Base-by-base conservation (phyloP, 1,284 basidiomycete genomes). In the Cryptococcus jaspeensis region DNA sequence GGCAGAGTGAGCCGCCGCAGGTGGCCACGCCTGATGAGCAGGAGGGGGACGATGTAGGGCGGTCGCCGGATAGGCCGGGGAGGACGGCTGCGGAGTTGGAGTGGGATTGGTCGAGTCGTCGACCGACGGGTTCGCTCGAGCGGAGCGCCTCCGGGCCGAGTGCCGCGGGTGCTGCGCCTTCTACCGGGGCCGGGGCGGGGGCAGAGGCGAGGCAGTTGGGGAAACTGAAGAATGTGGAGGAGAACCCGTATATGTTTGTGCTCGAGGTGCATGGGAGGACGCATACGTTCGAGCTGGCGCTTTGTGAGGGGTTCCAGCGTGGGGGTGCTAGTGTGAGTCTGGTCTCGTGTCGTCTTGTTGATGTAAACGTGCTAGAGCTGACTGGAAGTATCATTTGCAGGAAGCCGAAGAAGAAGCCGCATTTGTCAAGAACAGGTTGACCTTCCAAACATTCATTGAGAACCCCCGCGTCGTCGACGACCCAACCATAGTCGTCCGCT, bases 251-350 rank as follows among this genome's bases (percentile, higher is more conserved):
- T 58, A 70, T 76, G 42, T 82, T 82, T 60, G 71, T 77, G 23
- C 66, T 84, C 9, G 73, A 79, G 46, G 74, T 78, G 22, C 70
- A 76, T 11, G 66, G 67, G 7, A 52, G 58, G 12, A 63, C 69
- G 12, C 80, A 82, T 60, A 65, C 74, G 2, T 83, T 83, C 56
- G 81, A 83, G 69, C 63, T 84, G 35, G 69, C 76, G n/a, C 51
- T 80, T 16, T 77, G 74, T 46, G 73, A 74, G 9, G 67, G 66
- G 6, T 73, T 71, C 28, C 28, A 32, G 11, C 62, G 61, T 1
- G 54, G 67, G 11, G 53, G 65, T 32, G 66, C 69, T 12, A 53
- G 54, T 38, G 64, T 63, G 50, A 42, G 63, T 47, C 28, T 32
- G 28, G 28, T 32, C 28, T 32, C 28, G 28, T 20, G 23, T n/a